A percentile compares a stretch with the other conserved stretches of the same genome.
phyloP scores from a whole-genome alignment of 2,329 filamentous ascomycete species.

The Shiraia bambusicola region DNA sequence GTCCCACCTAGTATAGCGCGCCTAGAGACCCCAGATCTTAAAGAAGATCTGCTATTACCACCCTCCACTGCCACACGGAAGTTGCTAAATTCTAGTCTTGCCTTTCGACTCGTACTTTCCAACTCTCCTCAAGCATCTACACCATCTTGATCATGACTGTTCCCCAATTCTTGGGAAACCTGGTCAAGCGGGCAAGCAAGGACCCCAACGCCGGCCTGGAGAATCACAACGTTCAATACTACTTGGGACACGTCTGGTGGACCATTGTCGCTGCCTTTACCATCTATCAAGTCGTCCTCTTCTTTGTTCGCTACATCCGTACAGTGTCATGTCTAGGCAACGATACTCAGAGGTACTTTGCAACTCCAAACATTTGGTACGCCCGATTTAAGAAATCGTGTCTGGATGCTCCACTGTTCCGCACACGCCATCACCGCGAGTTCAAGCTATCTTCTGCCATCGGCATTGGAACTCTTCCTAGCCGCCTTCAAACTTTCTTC shows the following conservation, averaged over 20 bases:
- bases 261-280: slow-evolving; percentile 64
- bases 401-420: slow-evolving; percentile 51
- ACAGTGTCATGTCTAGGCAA: slow-evolving; percentile 75
- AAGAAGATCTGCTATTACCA: slow-evolving; percentile 24
- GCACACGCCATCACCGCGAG: slow-evolving; percentile 53
- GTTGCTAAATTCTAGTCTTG: slow-evolving; percentile 17
- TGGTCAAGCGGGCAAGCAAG: slow-evolving; percentile 24
- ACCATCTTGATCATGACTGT: slow-evolving; percentile 25
- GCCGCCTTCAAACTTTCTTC: slow-evolving; percentile 51
- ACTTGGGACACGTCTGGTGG: slow-evolving; percentile 54
- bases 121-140: slow-evolving; percentile 14
- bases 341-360: slow-evolving; percentile 78
- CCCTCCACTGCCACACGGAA: slow-evolving; percentile 13
- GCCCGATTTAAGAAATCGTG: slow-evolving; percentile 50
- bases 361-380: slow-evolving; percentile 57
- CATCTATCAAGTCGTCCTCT: slow-evolving; percentile 65
- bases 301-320: slow-evolving; percentile 67
- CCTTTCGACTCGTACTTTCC: slow-evolving; percentile 15
- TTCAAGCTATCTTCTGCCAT: slow-evolving; percentile 53
- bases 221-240: slow-evolving; percentile 41
- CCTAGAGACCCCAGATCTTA: slow-evolving; percentile 19
- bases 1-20: slow-evolving; percentile 15
- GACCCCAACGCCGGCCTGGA: slow-evolving; percentile 31
- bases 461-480: slow-evolving; percentile 53
- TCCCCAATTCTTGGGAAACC: slow-evolving; percentile 16